phyloP scores from a whole-genome alignment of 768 basidiomycete genomes.

The Rhizopogon salebrosus region DNA sequence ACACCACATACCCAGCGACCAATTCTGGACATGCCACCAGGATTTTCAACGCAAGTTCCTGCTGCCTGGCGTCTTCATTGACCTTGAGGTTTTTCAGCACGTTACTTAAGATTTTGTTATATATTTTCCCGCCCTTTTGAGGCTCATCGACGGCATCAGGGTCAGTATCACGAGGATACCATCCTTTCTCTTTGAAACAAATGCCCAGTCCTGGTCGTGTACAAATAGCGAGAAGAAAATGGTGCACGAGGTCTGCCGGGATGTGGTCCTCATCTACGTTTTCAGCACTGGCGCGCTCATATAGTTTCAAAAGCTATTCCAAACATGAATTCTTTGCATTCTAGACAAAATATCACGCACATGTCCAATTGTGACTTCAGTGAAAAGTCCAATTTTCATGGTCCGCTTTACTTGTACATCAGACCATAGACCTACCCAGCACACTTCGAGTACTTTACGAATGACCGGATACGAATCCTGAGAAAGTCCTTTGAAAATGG shows the following conservation, averaged over 20 bases:
- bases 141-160: conserved; percentile 33
- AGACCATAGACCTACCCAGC: conserved; percentile 74
- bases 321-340: neutral
- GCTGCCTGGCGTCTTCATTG: conserved; percentile 85
- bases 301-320: conserved; percentile 64
- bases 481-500: conserved; percentile 66
- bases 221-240: conserved; percentile 82
- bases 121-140: conserved; percentile 44
- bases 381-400: conserved; percentile 67
- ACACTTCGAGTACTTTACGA: conserved; percentile 62
- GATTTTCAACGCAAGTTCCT: conserved; percentile 79
- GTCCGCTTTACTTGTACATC: conserved; percentile 71
- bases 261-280: conserved; percentile 44
- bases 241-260: conserved; percentile 77
- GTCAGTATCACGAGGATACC: conserved; percentile 74
- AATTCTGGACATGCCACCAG: conserved; percentile 83
- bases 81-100: conserved; percentile 72
- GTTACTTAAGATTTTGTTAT: conserved; percentile 81
- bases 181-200: conserved; percentile 85
- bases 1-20: conserved; percentile 57
- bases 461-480: conserved; percentile 63
- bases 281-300: conserved; percentile 54
- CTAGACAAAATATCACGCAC: conserved; percentile 32
- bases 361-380: conserved; percentile 57
- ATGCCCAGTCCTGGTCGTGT: conserved; percentile 78